These are phyloP conservation scores for Hymenoscyphus occultus DNA, from an alignment of 2,329 filamentous ascomycete species.

Conservation along the genomic window DNA sequence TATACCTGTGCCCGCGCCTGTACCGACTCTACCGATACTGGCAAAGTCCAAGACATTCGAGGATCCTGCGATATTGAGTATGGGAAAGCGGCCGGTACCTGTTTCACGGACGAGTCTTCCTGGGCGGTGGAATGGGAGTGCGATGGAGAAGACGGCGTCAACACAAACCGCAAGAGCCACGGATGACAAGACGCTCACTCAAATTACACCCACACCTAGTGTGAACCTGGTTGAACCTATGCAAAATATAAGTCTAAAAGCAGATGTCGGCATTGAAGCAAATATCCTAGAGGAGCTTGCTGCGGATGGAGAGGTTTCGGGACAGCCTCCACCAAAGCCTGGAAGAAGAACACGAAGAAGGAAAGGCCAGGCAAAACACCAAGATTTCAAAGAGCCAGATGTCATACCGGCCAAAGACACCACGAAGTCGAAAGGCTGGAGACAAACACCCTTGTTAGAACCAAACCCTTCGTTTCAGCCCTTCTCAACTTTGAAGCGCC, in stretches of 20 bases:
- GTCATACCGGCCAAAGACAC: slow-evolving; percentile 44
- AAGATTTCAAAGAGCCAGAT: slow-evolving; percentile 39
- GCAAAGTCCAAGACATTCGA: slow-evolving; percentile 29
- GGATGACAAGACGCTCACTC: slow-evolving; percentile 22
- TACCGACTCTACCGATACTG: slow-evolving; percentile 12
- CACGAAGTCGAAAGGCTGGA: slow-evolving; percentile 61
- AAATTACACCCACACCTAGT: slow-evolving; percentile 35
- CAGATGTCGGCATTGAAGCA: slow-evolving; percentile 19
- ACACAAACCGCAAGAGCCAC: slow-evolving; percentile 25
- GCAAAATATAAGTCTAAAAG: slow-evolving; percentile 39
- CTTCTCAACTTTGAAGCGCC: slow-evolving; percentile 58
- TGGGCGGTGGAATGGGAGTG: slow-evolving; percentile 36
- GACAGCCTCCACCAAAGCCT: slow-evolving; percentile 25
- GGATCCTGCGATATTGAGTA: slow-evolving; percentile 37
- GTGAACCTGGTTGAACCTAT: slow-evolving; percentile 46
- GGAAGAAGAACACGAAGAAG: slow-evolving; percentile 45
- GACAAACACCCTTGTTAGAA: slow-evolving; percentile 63
- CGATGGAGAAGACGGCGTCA: slow-evolving; percentile 32
- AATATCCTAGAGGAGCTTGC: slow-evolving; percentile 29
- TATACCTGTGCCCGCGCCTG: slow-evolving; percentile 8
- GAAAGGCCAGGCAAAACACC: slow-evolving; percentile 37
- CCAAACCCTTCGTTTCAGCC: slow-evolving; percentile 62
- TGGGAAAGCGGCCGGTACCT: slow-evolving; percentile 38
- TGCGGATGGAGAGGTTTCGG: slow-evolving; percentile 22
- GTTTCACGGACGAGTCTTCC: slow-evolving; percentile 16